Evolutionary conservation across 2,329 filamentous ascomycete genomes (phyloP), one percentile per base, ranked within the genome.

Genomic region (Salinomyces thailandicus): DNA sequence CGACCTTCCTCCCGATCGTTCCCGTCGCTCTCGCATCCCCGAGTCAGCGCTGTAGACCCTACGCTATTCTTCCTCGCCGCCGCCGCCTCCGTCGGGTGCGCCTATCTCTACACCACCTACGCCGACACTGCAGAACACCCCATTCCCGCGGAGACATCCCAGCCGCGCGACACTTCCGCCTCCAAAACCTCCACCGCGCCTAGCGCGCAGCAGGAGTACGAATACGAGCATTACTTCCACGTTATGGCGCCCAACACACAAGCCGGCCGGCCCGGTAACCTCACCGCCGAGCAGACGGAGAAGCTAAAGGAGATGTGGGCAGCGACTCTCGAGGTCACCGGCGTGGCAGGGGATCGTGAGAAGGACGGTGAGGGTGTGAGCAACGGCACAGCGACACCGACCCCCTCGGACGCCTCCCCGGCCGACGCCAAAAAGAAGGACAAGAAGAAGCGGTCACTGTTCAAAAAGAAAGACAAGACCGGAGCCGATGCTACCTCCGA

Each of bases 221-320:
- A 18, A 20, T 20, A 33, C 38, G 22, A 26, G 22, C 3, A 8
- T n/a, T 26, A 9, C 22, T 26, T 26, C n/a, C 22, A 26, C 46
- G 49, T 51, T 40, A 67, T 67, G 62, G 50, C 60, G 27, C 51
- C 58, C 15, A 55, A 59, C 37, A 54, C 53, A 18, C 72, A 71
- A 30, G 73, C 80, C 24, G 91, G 91, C 36, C 78, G 86, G 43
- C 75, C 85, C 37, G 86, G 85, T 41, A 94, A 84, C 49, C 70
- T 98, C 40, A 95, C 87, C n/a, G 61, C 77, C 3, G 87, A 95
- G 44, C 79, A 98, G 63, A 85, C 94, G 52, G 73, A 75, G 45
- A 95, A 93, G 64, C 68, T 98, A 40, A 82, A 81, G 53, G 81
- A 93, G 60, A 73, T 96, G 48, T 98, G 91, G 91, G 62, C 72